Base-by-base conservation (phyloP, 2,329 filamentous ascomycete species). In the Sclerotinia spermophila region DNA sequence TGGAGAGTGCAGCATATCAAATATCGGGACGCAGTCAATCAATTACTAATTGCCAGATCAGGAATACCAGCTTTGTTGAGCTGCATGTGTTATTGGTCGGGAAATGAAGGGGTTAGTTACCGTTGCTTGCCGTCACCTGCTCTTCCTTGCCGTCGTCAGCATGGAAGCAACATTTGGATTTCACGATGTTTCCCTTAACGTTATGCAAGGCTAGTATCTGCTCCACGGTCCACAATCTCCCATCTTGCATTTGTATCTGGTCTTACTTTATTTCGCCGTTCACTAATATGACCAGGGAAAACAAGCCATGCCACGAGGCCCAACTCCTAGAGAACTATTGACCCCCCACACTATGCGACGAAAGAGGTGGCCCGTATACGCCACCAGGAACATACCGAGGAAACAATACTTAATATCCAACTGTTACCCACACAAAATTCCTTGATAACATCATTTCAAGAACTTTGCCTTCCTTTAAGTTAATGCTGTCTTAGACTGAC, bases 291-390 rank as follows among this genome's bases (percentile, higher is more conserved):
- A 27, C 38, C 10, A 55, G 48, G 48, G 45, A 67, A 30, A 55
- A 55, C 62, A 72, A 73, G 69, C 72, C 72, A 69, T 72, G 71
- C 72, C 72, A 75, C 74, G 73, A 76, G 74, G 74, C 42, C 45
- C 71, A 66, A 70, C 72, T 71, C 70, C 59, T 72, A 45, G 71
- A 66, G 24, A 58, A 64, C 68, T 56, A 17, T 59, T 45, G 64
- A 73, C 73, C 72, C 72, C 73, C 72, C 72, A 74, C 73, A 73
- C 71, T 72, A 73, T 66, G 44, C 45, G 67, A 42, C 56, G 62
- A 64, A 40, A 5, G n/a, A 27, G 45, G 58, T 40, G 11, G 21
- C 35, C 44, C n/a, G 35, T 64, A 55, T 64, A 61, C 67, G 67
- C 67, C 67, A 55, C 67, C 67, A 55, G 59, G 53, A 48, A 68